A percentile compares a stretch with the other conserved stretches of the same genome.
These are phyloP conservation scores for Suillus tomentosus DNA, from an alignment of 768 basidiomycete genomes.

Conservation along the genomic window DNA sequence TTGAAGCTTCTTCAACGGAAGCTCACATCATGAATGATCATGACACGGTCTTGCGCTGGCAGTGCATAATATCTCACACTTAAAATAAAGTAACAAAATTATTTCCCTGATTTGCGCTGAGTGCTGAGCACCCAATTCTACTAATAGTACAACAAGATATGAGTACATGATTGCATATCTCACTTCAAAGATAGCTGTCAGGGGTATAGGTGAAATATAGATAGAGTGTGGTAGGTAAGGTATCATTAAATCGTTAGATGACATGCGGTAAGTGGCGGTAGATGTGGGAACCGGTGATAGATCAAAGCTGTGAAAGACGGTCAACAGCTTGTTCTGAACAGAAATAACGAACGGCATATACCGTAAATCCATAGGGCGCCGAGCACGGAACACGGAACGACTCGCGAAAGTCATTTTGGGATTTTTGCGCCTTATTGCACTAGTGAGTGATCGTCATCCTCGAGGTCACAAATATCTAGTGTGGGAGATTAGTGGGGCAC, in stretches of 20 bases:
- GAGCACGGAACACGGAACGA: background rate
- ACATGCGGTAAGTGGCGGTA: slow-evolving; percentile 2
- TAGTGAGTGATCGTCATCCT: slow-evolving; percentile 24
- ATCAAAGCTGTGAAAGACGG: background rate
- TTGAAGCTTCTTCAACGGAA: slow-evolving; percentile 25
- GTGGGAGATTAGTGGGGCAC: slow-evolving; percentile 6
- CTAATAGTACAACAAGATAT: slow-evolving; percentile 7
- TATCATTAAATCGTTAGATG: slow-evolving; percentile 14
- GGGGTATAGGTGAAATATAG: slow-evolving; percentile 8
- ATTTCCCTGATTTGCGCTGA: background rate
- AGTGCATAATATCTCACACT: background rate
- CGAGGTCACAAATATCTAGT: slow-evolving; percentile 32
- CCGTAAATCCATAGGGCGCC: background rate
- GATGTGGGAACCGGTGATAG: slow-evolving; percentile 1
- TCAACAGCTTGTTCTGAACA: slow-evolving; percentile 1
- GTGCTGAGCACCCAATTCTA: background rate
- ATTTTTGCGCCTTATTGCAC: slow-evolving; percentile 20
- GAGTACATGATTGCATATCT: background rate
- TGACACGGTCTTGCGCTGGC: background rate
- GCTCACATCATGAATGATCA: background rate
- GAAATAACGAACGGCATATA: slow-evolving; percentile 4
- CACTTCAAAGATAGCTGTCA: background rate
- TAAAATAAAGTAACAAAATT: background rate
- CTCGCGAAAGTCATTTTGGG: background rate
- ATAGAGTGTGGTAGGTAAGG: slow-evolving; percentile 8